phyloP scores from a whole-genome alignment of 78 protist species.

The Guillardia theta region DNA sequence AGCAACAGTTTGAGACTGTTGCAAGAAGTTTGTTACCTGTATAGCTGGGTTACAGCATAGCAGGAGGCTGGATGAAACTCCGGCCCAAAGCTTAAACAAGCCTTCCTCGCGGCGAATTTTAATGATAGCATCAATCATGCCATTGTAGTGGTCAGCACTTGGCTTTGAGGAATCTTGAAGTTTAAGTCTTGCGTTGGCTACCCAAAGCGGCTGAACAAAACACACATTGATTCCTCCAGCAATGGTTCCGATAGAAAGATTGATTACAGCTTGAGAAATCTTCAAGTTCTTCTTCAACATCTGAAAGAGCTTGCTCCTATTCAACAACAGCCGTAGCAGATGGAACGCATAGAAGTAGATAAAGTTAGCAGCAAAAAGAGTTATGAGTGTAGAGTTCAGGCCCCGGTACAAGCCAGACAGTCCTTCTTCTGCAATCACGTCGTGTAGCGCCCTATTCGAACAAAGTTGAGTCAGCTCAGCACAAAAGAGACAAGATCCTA shows the following conservation, averaged over 20 bases:
- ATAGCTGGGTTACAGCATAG: constrained; percentile 26
- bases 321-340: background rate
- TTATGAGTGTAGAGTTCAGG: background rate
- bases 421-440: background rate
- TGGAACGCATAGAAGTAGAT: constrained; percentile 6
- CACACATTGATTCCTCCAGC: constrained; percentile 2
- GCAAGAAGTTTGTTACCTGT: too few relatives aligned
- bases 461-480: background rate
- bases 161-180: background rate
- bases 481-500: background rate
- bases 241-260: background rate
- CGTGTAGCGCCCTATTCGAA: background rate
- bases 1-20: too few relatives aligned
- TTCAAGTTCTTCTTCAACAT: background rate
- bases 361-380: background rate
- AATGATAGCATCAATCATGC: background rate
- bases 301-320: background rate
- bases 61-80: background rate
- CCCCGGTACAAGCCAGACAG: background rate
- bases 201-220: constrained; percentile 12
- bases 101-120: background rate
- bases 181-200: constrained; percentile 13
- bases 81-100: background rate
- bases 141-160: background rate
- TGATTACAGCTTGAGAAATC: background rate